Evolutionary conservation across 257 asterid species (phyloP), one percentile per base, ranked within the genome.

Genomic region (Rehmannia glutinosa): DNA sequence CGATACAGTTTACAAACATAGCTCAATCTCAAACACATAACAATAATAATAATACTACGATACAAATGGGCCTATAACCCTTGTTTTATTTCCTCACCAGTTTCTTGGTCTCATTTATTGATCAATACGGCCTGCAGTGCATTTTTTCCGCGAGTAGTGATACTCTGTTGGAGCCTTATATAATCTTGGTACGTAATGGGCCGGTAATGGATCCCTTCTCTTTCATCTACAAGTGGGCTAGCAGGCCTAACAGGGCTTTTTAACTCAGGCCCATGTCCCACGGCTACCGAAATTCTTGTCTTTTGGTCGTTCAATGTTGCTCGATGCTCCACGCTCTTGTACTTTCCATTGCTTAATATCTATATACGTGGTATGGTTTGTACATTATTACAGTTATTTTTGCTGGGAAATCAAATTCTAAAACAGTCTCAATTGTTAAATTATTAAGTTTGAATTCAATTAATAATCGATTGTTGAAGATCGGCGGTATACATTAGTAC

Each of bases 291-390:
- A 21, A 86, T 81, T 43, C 87, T 80, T 6, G 81, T 71, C 53
- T 43, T 72, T 51, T 62, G 23, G 1, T 19, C 65, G 42, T 81
- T 83, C 39, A 83, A 87, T 3, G 70, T 73, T 11, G 81, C 83
- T 52, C 87, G 70, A 77, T 86, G 92, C 77, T 86, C 89, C 57
- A 79, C 74, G 12, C 92, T 86, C 80, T 70, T 82, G 81, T 82
- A 86, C 68, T 56, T 80, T 5, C 88, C 91, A 17, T 84, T 87
- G 78, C 95, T 82, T 42, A 84, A 3, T 66, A 82, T 68, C 94
- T 86, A 32, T 6, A 8, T 1, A 16, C 2, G 19, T 13, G 0
- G 39, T 9, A 33, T 0, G 12, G 2, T 24, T 6, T 8, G 11
- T 15, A 32, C 36, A 36, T 45, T 6, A 42, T 35, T 21, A 28